Conservation (phyloP, 1,284 basidiomycete genomes). For the Lentinula novae-zelandiae region DNA sequence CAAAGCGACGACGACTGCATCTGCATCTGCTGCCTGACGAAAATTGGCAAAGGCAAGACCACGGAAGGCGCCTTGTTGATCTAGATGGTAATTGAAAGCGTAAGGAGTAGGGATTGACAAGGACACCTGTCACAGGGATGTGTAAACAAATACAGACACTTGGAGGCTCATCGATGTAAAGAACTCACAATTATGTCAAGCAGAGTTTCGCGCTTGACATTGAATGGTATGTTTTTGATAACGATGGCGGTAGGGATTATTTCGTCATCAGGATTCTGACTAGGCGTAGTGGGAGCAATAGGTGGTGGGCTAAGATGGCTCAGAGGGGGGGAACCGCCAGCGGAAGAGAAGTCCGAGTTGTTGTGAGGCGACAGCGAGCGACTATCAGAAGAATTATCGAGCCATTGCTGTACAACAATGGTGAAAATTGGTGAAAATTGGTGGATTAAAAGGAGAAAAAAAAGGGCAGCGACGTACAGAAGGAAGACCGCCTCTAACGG, state of each 20-base stretch:
- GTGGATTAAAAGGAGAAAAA: slow-evolving; percentile 11
- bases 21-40: slow-evolving; percentile 86
- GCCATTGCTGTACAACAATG: slow-evolving; percentile 63
- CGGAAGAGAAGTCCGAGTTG: slow-evolving; percentile 81
- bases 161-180: slow-evolving; percentile 1
- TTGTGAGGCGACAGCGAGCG: slow-evolving; percentile 82
- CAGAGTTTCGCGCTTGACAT: slow-evolving; percentile 93
- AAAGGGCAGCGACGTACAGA: slow-evolving; percentile 47
- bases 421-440: slow-evolving; percentile 15
- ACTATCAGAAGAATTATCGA: slow-evolving; percentile 66
- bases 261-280: slow-evolving; percentile 72
- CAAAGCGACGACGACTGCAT: slow-evolving; percentile 92
- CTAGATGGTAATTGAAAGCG: slow-evolving; percentile 98
- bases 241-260: slow-evolving; percentile 99
- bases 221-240: slow-evolving; percentile 99
- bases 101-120: slow-evolving; percentile 97
- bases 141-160: slow-evolving; percentile 15
- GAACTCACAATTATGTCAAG: slow-evolving; percentile 88
- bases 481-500: slow-evolving; percentile 63
- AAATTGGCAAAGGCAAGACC: slow-evolving; percentile 99
- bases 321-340: slow-evolving; percentile 74
- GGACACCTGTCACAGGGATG: slow-evolving; percentile 58
- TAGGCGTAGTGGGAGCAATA: slow-evolving; percentile 44
- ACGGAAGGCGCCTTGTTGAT: slow-evolving; percentile 93
- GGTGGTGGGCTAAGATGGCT: slow-evolving; percentile 45